Conservation (phyloP, 2,329 filamentous ascomycete species). For the Epicoccum nigrum region DNA sequence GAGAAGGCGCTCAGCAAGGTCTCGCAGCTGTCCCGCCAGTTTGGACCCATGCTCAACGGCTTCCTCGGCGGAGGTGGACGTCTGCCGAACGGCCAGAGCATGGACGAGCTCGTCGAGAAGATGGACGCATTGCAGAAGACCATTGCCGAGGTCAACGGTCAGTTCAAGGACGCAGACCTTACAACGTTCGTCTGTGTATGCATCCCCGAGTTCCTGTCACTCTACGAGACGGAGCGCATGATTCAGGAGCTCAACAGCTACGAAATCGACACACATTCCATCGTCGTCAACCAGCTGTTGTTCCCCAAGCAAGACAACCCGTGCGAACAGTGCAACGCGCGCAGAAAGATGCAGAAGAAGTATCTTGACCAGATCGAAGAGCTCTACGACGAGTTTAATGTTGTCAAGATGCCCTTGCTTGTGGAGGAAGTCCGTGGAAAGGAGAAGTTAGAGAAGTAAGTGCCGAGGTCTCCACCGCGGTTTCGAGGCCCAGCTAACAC, state of each 20-base stretch:
- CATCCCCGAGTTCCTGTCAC: slow-evolving; percentile 93
- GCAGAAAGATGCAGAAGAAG: slow-evolving; percentile 98
- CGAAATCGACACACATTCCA: slow-evolving; percentile 93
- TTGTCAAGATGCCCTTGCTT: slow-evolving; percentile 95
- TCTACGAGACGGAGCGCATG: slow-evolving; percentile 99
- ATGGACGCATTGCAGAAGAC: slow-evolving; percentile 92
- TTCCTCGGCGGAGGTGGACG: slow-evolving; percentile 79
- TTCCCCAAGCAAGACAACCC: slow-evolving; percentile 85
- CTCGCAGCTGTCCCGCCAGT: slow-evolving; percentile 90
- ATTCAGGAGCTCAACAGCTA: slow-evolving; percentile 96
- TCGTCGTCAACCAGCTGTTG: slow-evolving; percentile 96
- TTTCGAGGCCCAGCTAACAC: slow-evolving; percentile 13
- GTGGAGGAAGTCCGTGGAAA: slow-evolving; percentile 96
- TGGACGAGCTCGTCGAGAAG: slow-evolving; percentile 91
- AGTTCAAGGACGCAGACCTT: slow-evolving; percentile 95
- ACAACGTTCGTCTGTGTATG: slow-evolving; percentile 98
- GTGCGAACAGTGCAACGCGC: slow-evolving; percentile 94
- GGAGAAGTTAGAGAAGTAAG: slow-evolving; percentile 80
- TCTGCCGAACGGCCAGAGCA: slow-evolving; percentile 89
- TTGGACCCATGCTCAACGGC: slow-evolving; percentile 93
- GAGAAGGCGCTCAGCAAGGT: slow-evolving; percentile 99
- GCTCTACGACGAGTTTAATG: slow-evolving; percentile 98
- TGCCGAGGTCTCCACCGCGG: slow-evolving; percentile 12
- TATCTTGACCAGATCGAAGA: slow-evolving; percentile 99
- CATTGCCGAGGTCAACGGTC: slow-evolving; percentile 92